Conservation (phyloP, 208 protist genomes). For the Leishmania turanica region DNA sequence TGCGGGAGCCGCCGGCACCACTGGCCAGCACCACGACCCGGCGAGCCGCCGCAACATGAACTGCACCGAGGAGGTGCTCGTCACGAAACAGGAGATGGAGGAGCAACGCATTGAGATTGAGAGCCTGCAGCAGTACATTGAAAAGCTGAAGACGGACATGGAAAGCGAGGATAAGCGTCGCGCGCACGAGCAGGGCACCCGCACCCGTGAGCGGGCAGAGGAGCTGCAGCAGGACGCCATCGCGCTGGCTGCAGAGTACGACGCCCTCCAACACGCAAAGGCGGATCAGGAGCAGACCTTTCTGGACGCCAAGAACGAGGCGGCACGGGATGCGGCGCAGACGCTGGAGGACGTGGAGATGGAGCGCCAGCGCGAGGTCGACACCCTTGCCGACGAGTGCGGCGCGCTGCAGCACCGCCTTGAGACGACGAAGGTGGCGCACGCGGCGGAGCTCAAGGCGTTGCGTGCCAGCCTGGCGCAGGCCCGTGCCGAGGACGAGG, state of each 20-base stretch:
- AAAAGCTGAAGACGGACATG: conserved; percentile 92
- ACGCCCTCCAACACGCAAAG: conserved; percentile 79
- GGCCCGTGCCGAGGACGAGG: conserved; percentile 60
- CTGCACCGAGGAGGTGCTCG: conserved; percentile 91
- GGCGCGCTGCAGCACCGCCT: conserved; percentile 63
- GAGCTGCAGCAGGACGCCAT: conserved; percentile 87
- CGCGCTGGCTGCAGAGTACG: conserved; percentile 73
- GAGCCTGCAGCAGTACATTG: conserved; percentile 86
- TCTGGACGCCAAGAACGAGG: conserved; percentile 85
- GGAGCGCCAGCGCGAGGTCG: conserved; percentile 87
- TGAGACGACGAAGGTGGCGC: conserved; percentile 52
- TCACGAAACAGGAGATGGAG: conserved; percentile 94
- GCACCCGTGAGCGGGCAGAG: conserved; percentile 90
- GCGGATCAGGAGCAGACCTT: conserved; percentile 93
- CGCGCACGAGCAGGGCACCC: conserved; percentile 92
- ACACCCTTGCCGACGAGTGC: conserved; percentile 83
- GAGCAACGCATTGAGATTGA: conserved; percentile 85
- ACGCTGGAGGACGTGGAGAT: conserved; percentile 80
- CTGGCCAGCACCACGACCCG: conserved; percentile 28
- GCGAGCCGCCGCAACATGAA: conserved; percentile 15
- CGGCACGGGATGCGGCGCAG: conserved; percentile 68
- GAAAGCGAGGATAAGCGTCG: conserved; percentile 95
- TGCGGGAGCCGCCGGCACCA: not conserved
- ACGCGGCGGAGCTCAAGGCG: conserved; percentile 42
- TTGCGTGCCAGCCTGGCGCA: conserved; percentile 36